These are phyloP conservation scores for Candida awuae DNA, from an alignment of 805 yeast species.

Conservation along the genomic window DNA sequence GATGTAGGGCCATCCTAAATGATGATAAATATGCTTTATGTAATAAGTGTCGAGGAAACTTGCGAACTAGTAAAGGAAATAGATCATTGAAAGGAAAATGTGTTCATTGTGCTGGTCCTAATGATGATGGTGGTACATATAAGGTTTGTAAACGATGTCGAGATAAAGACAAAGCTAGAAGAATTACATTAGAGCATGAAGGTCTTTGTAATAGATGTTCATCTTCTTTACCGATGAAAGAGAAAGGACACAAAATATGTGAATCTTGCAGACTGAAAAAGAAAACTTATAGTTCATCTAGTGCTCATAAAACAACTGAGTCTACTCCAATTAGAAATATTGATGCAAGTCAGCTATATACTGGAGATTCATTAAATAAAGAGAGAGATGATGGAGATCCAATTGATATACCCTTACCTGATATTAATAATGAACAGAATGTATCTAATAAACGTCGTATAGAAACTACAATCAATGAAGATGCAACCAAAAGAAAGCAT, in stretches of 20 bases:
- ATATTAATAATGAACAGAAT: no score
- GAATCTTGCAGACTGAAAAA: slow-evolving; percentile 44
- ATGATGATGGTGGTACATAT: slow-evolving; percentile 36
- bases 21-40: slow-evolving; percentile 45
- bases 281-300: slow-evolving; percentile 24
- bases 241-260: slow-evolving; percentile 53
- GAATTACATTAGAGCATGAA: slow-evolving; percentile 46
- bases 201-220: slow-evolving; percentile 64
- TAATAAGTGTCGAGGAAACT: slow-evolving; percentile 47
- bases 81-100: slow-evolving; percentile 58
- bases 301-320: neutral
- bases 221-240: slow-evolving; percentile 35
- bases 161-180: slow-evolving; percentile 49
- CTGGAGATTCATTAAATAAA: no score
- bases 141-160: slow-evolving; percentile 64
- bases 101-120: slow-evolving; percentile 61
- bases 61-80: slow-evolving; percentile 47
- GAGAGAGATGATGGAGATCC: no score
- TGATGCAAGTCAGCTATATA: slow-evolving; percentile 1
- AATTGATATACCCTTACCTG: no score
- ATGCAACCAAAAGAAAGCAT: neutral
- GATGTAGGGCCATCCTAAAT: slow-evolving; percentile 54
- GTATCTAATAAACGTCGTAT: no score
- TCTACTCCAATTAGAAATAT: slow-evolving; percentile 1
- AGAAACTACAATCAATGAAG: no score